These are phyloP conservation scores for Boletellus sp. DNA, from an alignment of 1,284 basidiomycete genomes.

Conservation along the genomic window DNA sequence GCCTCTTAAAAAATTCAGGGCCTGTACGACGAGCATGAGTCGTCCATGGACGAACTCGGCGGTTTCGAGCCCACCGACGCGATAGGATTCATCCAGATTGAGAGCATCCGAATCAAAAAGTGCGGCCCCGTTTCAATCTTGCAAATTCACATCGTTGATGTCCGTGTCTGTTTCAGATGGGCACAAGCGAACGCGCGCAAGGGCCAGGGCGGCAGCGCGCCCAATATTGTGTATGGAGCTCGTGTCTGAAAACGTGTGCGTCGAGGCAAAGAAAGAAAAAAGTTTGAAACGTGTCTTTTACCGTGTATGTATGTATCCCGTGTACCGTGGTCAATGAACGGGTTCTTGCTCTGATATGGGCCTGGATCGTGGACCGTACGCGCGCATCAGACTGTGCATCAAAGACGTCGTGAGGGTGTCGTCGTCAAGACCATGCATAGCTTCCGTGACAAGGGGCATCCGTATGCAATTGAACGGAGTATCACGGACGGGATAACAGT, in stretches of 20 bases:
- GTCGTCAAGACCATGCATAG: not conserved
- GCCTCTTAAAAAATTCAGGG: slow-evolving; percentile 44
- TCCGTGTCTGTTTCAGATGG: slow-evolving; percentile 49
- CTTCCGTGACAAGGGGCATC: slow-evolving; percentile 1
- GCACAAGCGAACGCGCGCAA: slow-evolving; percentile 81
- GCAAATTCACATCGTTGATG: not conserved
- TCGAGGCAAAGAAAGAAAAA: not conserved
- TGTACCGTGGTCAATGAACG: no score
- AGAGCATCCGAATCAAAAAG: slow-evolving; percentile 95
- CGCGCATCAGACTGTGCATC: not conserved
- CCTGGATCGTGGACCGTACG: not conserved
- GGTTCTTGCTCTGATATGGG: not conserved
- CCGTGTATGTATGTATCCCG: slow-evolving; percentile 1
- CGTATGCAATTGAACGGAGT: not conserved
- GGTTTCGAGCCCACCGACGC: slow-evolving; percentile 95
- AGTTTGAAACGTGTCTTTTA: not conserved
- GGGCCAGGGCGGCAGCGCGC: slow-evolving; percentile 72
- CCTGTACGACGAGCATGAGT: slow-evolving; percentile 93
- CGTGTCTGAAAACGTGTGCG: slow-evolving; percentile 15
- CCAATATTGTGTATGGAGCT: slow-evolving; percentile 41
- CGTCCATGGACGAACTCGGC: slow-evolving; percentile 99
- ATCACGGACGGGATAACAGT: not conserved
- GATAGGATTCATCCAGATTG: slow-evolving; percentile 91
- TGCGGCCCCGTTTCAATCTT: slow-evolving; percentile 38
- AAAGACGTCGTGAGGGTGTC: no score